Conservation (phyloP, 371 early-diverging fungal genomes). For the Chytridiales sp. region DNA sequence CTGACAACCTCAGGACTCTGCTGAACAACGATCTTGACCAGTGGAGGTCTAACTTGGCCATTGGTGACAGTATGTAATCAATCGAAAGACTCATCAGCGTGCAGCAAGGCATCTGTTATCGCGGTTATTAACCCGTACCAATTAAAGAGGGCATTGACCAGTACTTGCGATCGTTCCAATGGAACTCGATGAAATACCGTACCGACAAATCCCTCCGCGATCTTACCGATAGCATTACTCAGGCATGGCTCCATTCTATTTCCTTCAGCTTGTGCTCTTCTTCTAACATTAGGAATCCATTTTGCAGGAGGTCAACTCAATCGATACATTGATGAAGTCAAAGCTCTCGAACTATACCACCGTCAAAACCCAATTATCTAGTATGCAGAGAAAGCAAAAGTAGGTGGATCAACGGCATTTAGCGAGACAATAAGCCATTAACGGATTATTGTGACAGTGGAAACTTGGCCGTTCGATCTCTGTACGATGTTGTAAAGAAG, state of each 20-base stretch:
- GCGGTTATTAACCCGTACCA: background rate
- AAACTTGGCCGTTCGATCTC: conserved; percentile 81
- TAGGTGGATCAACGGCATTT: conserved; percentile 37
- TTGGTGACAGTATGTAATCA: conserved; percentile 78
- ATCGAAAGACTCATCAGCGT: background rate
- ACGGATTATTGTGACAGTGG: conserved; percentile 60
- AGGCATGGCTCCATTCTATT: conserved; percentile 41
- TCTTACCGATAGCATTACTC: conserved; percentile 68
- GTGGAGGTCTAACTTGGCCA: conserved; percentile 62
- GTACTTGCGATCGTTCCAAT: conserved; percentile 80
- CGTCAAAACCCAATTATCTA: conserved; percentile 73
- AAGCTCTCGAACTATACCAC: conserved; percentile 82
- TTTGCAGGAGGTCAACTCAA: conserved; percentile 73
- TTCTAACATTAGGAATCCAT: background rate
- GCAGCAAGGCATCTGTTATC: background rate
- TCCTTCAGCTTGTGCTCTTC: background rate
- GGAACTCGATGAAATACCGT: conserved; percentile 96
- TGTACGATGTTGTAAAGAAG: conserved; percentile 86
- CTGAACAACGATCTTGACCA: conserved; percentile 52
- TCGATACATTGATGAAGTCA: conserved; percentile 83
- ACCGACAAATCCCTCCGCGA: conserved; percentile 88
- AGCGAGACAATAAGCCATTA: background rate
- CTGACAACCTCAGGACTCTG: conserved; percentile 73
- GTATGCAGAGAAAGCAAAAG: conserved; percentile 79
- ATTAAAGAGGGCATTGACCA: conserved; percentile 73